Percentiles rank a stretch among this genome's conserved stretches.
Conservation (phyloP, 1,284 basidiomycete genomes). For the Microbotryomycetes sp. region DNA sequence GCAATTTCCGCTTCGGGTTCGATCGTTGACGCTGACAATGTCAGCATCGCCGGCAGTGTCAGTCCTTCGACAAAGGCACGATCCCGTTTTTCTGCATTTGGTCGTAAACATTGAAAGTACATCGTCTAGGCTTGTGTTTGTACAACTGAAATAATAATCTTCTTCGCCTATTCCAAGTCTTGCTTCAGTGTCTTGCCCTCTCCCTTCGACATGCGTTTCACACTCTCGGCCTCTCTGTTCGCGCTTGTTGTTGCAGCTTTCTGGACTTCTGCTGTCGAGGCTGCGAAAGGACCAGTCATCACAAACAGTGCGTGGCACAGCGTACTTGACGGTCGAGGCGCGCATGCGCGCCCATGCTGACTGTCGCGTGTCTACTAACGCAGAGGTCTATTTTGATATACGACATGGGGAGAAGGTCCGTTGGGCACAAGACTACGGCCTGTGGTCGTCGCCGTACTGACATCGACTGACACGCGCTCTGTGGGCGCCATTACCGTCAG, state of each 20-base stretch:
- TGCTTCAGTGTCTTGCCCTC: too few relatives aligned
- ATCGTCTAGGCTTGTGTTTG: neutral
- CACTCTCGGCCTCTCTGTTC: constrained; percentile 7
- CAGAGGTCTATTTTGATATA: constrained; percentile 78
- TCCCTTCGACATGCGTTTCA: neutral
- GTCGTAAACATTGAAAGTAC: neutral
- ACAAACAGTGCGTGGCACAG: constrained; percentile 53
- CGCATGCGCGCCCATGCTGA: too few relatives aligned
- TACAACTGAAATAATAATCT: neutral
- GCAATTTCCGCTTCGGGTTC: neutral
- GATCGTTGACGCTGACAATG: constrained; percentile 6
- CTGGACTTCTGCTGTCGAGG: constrained; percentile 4
- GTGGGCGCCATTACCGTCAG: too few relatives aligned
- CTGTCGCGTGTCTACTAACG: too few relatives aligned
- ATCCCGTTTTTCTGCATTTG: neutral
- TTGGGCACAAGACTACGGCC: too few relatives aligned
- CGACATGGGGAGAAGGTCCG: constrained; percentile 50
- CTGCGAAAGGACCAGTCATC: constrained; percentile 67
- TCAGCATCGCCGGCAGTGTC: constrained; percentile 13
- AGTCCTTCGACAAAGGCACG: neutral
- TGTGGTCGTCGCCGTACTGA: neutral
- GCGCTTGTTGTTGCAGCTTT: constrained; percentile 19
- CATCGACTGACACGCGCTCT: neutral
- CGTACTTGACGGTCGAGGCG: neutral
- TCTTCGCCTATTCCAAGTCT: neutral